Conservation (phyloP, 768 basidiomycete species). For the Xanthoconium stramineum region DNA sequence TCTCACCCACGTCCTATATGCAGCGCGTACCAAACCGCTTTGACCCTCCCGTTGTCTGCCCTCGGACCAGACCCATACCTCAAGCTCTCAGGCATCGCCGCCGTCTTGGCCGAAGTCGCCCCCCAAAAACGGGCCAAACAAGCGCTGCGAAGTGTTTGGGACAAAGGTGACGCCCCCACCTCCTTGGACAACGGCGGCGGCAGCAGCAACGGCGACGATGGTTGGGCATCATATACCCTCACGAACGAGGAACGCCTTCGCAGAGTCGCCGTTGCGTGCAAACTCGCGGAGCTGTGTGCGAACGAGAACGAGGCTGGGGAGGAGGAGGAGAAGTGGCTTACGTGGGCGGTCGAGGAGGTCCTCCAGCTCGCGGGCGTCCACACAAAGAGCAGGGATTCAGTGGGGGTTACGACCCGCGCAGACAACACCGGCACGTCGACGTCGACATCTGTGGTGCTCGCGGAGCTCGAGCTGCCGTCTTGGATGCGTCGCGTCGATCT, state of each 20-base stretch:
- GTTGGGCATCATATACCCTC: conserved; percentile 26
- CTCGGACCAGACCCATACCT: conserved; percentile 47
- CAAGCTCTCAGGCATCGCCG: conserved; percentile 66
- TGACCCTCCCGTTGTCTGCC: conserved; percentile 36
- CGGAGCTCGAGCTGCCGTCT: conserved; percentile 53
- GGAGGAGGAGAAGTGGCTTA: conserved; percentile 44
- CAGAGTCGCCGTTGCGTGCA: conserved; percentile 42
- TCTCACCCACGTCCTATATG: not conserved
- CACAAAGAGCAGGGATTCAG: not conserved
- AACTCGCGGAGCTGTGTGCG: conserved; percentile 41
- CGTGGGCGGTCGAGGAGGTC: conserved; percentile 43
- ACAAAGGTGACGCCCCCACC: conserved; percentile 6
- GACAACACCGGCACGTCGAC: not conserved
- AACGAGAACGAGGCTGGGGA: conserved; percentile 23
- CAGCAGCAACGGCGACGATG: not conserved
- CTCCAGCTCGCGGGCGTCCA: conserved; percentile 27
- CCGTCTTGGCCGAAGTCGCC: conserved; percentile 53
- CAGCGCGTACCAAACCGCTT: conserved; percentile 58
- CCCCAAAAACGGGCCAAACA: conserved; percentile 23
- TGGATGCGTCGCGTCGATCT: conserved; percentile 63
- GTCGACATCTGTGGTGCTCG: conserved; percentile 32
- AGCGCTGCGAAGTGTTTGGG: conserved; percentile 22
- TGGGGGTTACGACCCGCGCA: not conserved
- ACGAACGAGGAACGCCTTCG: conserved; percentile 40
- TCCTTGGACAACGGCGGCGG: not conserved